Base-by-base conservation (phyloP, 257 asterid genomes). In the Penstemon barbatus region DNA sequence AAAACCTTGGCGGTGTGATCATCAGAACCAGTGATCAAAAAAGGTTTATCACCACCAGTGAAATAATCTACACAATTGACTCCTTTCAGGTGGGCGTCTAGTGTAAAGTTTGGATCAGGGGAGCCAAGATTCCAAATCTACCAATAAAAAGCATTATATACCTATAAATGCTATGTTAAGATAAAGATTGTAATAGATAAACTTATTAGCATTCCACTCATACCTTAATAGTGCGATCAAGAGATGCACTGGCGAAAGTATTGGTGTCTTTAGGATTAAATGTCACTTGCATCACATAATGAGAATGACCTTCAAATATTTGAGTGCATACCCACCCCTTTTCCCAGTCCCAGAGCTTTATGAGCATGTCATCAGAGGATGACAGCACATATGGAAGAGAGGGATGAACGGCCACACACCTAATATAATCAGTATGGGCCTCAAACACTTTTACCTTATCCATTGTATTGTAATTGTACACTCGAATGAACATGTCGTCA, bases 341-440 rank as follows among this genome's bases (percentile, higher is more conserved):
- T 74, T 94, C 99, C 99, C 99, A 94, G 79, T 94, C 99, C 99
- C 99, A 94, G 50, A 94, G 97, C 79, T 94, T 94, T 85, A 94
- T 91, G 71, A 94, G 95, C 99, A 90, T 94, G 86, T 94, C 99
- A 78, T 94, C 99, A 45, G 99, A 94, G 56, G 97, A 91, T 78
- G 99, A 94, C 80, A 94, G 75, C 79, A 94, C 97, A 43, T 88
- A 90, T 42, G 99, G 91, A 68, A 94, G 96, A 48, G 89, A 91
- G 69, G 99, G 97, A 82, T 94, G 99, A 70, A 91, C 99, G 58
- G 97, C 86, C 80, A 94, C 97, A 75, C 96, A 91, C 83, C 99
- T 91, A 77, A 94, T 94, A 80, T 94, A 94, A 82, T 94, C 99
- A 12, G 96, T 91, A 76, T 94, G 99, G 11, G 97, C 99, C 79